Percentiles rank a stretch among this genome's conserved stretches.
Evolutionary conservation across 2,329 filamentous ascomycete species (phyloP).

Genomic region (Ophiostoma tasmaniense): DNA sequence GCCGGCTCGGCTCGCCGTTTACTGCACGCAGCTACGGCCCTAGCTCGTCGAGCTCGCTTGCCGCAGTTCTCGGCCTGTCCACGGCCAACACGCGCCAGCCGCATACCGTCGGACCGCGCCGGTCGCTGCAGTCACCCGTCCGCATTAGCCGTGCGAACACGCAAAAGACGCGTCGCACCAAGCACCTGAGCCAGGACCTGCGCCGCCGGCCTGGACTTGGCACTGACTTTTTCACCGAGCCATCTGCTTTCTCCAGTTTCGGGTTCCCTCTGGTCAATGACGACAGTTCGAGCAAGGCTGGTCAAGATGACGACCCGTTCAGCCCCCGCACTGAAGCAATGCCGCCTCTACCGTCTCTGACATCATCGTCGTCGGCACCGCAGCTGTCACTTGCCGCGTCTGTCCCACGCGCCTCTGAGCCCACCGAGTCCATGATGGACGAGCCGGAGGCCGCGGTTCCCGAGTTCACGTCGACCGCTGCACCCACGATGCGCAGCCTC

Average conservation of each 20-base stretch:
- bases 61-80: conserved; percentile 32
- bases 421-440: background rate
- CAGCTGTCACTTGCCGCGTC: conserved; percentile 19
- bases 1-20: conserved; percentile 47
- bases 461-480: conserved; percentile 12
- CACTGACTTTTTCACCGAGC: conserved; percentile 46
- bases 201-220: conserved; percentile 48
- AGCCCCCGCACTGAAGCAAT: conserved; percentile 26
- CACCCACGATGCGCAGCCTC: conserved; percentile 23
- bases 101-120: conserved; percentile 42
- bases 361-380: conserved; percentile 24
- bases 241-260: conserved; percentile 23
- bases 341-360: conserved; percentile 19
- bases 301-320: conserved; percentile 31
- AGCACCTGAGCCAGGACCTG: conserved; percentile 38
- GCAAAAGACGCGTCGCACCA: conserved; percentile 44
- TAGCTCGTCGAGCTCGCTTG: conserved; percentile 45
- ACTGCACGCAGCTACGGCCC: conserved; percentile 52
- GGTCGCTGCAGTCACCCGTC: conserved; percentile 45
- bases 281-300: conserved; percentile 16
- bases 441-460: background rate
- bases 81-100: conserved; percentile 34
- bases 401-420: background rate
- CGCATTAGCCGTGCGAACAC: conserved; percentile 46
- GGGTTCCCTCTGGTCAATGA: conserved; percentile 20